Evolutionary conservation across 805 yeast species (phyloP).

Genomic region (Hanseniaspora lindneri): DNA sequence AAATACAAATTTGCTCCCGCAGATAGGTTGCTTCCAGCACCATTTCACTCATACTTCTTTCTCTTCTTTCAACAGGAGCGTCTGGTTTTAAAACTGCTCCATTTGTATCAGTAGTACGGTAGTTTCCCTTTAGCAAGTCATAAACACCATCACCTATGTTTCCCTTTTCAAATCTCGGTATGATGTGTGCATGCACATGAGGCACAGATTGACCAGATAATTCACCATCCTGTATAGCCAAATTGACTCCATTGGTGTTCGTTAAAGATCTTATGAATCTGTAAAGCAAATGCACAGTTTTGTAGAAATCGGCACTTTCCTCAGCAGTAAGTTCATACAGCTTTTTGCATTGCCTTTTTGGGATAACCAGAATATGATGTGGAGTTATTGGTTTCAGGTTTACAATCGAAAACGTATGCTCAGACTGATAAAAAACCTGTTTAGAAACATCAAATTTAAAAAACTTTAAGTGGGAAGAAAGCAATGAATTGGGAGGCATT

Average conservation of each 20-base stretch:
- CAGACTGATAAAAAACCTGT: constrained; percentile 36
- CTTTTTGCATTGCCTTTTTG: constrained; percentile 55
- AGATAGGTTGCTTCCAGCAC: constrained; percentile 53
- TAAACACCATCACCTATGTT: constrained; percentile 68
- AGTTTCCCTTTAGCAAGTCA: constrained; percentile 48
- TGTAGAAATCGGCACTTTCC: constrained; percentile 69
- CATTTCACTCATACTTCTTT: constrained; percentile 58
- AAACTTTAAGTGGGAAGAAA: constrained; percentile 22
- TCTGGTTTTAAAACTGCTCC: constrained; percentile 22
- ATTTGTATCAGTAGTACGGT: constrained; percentile 25
- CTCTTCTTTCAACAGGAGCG: constrained; percentile 35
- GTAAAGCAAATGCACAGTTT: constrained; percentile 59
- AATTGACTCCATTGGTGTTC: constrained; percentile 71
- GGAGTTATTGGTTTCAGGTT: constrained; percentile 86
- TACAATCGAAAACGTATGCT: constrained; percentile 70
- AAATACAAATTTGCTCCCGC: constrained; percentile 32
- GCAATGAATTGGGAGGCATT: too few species aligned
- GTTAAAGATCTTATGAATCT: constrained; percentile 52
- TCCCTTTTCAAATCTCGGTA: constrained; percentile 57
- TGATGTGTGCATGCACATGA: constrained; percentile 85
- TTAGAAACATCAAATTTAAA: constrained; percentile 29
- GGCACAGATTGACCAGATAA: constrained; percentile 95
- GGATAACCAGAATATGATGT: constrained; percentile 80
- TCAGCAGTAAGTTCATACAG: constrained; percentile 58
- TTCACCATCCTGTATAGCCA: constrained; percentile 93